Conservation (phyloP, 768 basidiomycete species). For the Suillus discolor region DNA sequence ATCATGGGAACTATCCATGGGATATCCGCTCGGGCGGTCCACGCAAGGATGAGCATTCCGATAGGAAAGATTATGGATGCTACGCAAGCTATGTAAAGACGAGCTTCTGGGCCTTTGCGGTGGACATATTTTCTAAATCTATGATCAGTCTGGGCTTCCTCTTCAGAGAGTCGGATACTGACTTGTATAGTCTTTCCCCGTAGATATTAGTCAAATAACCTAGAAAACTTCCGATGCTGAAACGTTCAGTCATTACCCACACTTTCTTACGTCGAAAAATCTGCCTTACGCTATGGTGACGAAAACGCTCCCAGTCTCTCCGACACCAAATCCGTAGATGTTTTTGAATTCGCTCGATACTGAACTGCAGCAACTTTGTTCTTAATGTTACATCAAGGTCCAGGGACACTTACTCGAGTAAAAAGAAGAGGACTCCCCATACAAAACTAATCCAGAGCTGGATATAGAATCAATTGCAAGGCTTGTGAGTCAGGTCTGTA, state of each 20-base stretch:
- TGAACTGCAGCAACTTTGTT: constrained; percentile 40
- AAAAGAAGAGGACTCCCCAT: constrained; percentile 75
- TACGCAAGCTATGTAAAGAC: constrained; percentile 58
- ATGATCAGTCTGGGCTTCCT: constrained; percentile 25
- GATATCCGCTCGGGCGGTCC: constrained; percentile 56
- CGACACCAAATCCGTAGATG: constrained; percentile 61
- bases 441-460: constrained; percentile 75
- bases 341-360: constrained; percentile 55
- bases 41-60: constrained; percentile 75
- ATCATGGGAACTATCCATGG: constrained; percentile 55
- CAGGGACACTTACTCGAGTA: constrained; percentile 53
- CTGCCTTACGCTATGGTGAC: constrained; percentile 52
- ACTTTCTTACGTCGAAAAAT: not conserved
- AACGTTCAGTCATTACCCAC: constrained; percentile 8
- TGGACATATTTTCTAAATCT: constrained; percentile 31
- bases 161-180: constrained; percentile 13
- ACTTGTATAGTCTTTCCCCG: constrained; percentile 56
- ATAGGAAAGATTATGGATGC: constrained; percentile 55
- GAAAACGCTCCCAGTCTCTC: constrained; percentile 63
- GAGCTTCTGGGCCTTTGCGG: constrained; percentile 53
- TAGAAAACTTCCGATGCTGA: constrained; percentile 56
- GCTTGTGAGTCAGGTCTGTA: not conserved
- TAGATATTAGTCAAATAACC: constrained; percentile 49
- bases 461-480: constrained; percentile 8
- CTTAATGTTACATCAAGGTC: not conserved